Conservation (phyloP, 106 monocot genomes). For the Vanilla planifolia region DNA sequence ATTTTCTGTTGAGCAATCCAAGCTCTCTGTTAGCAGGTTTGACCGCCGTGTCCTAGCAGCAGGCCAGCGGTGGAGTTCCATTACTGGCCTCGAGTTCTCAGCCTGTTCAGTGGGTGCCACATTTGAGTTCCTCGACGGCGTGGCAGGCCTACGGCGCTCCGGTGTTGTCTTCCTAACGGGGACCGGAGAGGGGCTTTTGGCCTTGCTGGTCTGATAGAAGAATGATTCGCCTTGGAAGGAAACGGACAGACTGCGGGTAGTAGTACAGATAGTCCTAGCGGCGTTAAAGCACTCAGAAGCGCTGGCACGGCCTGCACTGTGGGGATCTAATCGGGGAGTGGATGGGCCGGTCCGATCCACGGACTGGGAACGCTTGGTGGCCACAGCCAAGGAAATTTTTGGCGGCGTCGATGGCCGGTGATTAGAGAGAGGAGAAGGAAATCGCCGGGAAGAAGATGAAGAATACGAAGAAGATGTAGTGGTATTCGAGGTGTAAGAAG, state of each 20-base stretch:
- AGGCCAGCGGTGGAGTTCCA: conserved; percentile 47
- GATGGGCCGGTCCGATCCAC: conserved; percentile 60
- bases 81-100: conserved; percentile 41
- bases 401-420: conserved; percentile 26
- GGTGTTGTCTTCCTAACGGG: conserved; percentile 23
- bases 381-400: conserved; percentile 7
- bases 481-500: conserved; percentile 29
- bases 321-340: conserved; percentile 12
- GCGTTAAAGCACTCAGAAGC: conserved; percentile 11
- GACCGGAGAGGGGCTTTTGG: conserved; percentile 23
- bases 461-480: conserved; percentile 23
- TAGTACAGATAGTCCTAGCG: conserved; percentile 16
- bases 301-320: background rate
- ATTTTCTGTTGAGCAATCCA: conserved; percentile 40
- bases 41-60: conserved; percentile 30
- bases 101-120: conserved; percentile 9
- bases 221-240: conserved; percentile 89
- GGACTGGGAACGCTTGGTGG: conserved; percentile 66
- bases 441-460: conserved; percentile 33
- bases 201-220: conserved; percentile 78
- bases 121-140: conserved; percentile 9
- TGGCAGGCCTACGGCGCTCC: conserved; percentile 24
- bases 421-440: conserved; percentile 40
- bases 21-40: conserved; percentile 33
- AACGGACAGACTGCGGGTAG: conserved; percentile 64